Conservation (phyloP, 2,329 filamentous ascomycete genomes). For the Dichotomopilus funicola region DNA sequence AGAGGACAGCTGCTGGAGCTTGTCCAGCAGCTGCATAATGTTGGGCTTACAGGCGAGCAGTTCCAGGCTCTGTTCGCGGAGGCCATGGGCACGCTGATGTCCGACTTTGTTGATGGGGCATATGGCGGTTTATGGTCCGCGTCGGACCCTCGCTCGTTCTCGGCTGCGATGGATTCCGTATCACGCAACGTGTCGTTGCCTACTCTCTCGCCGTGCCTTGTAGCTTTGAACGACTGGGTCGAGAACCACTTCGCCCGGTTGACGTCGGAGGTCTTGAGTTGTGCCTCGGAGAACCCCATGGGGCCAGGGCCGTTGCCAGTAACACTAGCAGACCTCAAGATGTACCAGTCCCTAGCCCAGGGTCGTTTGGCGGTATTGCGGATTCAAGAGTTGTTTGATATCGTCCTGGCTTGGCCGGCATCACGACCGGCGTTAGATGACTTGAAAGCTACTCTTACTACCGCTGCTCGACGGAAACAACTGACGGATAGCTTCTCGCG, state of each 20-base stretch:
- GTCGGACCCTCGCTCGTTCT: slow-evolving; percentile 24
- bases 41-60: slow-evolving; percentile 62
- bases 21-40: slow-evolving; percentile 52
- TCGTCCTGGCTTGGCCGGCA: slow-evolving; percentile 67
- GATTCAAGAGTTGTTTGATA: slow-evolving; percentile 69
- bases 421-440: slow-evolving; percentile 69
- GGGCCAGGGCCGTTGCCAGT: slow-evolving; percentile 30
- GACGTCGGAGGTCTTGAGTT: slow-evolving; percentile 53
- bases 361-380: slow-evolving; percentile 62
- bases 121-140: slow-evolving; percentile 59
- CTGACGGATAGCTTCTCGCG: slow-evolving; percentile 64
- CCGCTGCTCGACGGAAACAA: slow-evolving; percentile 60
- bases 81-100: slow-evolving; percentile 61
- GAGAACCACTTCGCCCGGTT: slow-evolving; percentile 60
- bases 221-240: slow-evolving; percentile 59
- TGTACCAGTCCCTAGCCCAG: slow-evolving; percentile 65
- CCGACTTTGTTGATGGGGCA: slow-evolving; percentile 52
- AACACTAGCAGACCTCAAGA: slow-evolving; percentile 52
- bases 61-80: slow-evolving; percentile 68
- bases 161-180: slow-evolving; percentile 18
- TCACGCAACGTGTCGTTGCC: slow-evolving; percentile 28
- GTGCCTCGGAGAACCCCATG: slow-evolving; percentile 32
- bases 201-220: slow-evolving; percentile 48
- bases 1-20: slow-evolving; percentile 49
- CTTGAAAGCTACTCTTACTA: slow-evolving; percentile 62